Evolutionary conservation across 495 filamentous ascomycete genomes (phyloP).

Genomic region (Amphirosellinia nigrospora): DNA sequence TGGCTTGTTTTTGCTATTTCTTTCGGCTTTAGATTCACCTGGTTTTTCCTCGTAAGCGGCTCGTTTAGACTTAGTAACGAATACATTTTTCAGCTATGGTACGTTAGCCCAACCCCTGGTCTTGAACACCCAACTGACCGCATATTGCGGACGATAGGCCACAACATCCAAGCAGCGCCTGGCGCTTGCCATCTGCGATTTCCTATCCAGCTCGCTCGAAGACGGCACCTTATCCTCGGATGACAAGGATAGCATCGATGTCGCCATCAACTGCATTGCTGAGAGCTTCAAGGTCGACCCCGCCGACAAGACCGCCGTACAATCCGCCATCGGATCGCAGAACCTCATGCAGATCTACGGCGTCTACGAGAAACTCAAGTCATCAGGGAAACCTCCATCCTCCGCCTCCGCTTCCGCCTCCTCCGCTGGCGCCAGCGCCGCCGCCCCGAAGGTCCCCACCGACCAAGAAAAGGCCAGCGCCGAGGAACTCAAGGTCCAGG

Average conservation of each 20-base stretch:
- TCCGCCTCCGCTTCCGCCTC: slow-evolving; percentile 40
- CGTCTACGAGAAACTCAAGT: slow-evolving; percentile 93
- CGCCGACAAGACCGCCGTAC: slow-evolving; percentile 70
- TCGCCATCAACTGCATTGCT: slow-evolving; percentile 89
- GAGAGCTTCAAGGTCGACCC: slow-evolving; percentile 95
- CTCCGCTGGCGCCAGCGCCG: slow-evolving; percentile 37
- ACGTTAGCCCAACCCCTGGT: background rate
- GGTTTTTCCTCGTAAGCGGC: background rate
- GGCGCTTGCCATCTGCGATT: slow-evolving; percentile 95
- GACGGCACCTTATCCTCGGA: slow-evolving; percentile 88
- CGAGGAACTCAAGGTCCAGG: slow-evolving; percentile 85
- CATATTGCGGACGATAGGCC: slow-evolving; percentile 30
- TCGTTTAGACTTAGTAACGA: slow-evolving; percentile 1
- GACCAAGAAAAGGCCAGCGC: slow-evolving; percentile 72
- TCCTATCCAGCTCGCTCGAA: slow-evolving; percentile 80
- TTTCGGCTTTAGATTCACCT: too few relatives aligned
- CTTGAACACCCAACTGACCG: background rate
- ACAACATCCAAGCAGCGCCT: slow-evolving; percentile 90
- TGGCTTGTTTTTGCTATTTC: background rate
- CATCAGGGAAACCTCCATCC: slow-evolving; percentile 36
- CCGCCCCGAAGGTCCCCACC: slow-evolving; percentile 46
- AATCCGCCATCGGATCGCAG: slow-evolving; percentile 80
- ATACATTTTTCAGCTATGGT: slow-evolving; percentile 4
- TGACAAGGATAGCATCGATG: slow-evolving; percentile 88
- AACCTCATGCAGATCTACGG: slow-evolving; percentile 88